Percentiles rank a stretch among this genome's conserved stretches.
Conservation (phyloP, 2,329 filamentous ascomycete genomes). For the Gnomoniopsis sp. region DNA sequence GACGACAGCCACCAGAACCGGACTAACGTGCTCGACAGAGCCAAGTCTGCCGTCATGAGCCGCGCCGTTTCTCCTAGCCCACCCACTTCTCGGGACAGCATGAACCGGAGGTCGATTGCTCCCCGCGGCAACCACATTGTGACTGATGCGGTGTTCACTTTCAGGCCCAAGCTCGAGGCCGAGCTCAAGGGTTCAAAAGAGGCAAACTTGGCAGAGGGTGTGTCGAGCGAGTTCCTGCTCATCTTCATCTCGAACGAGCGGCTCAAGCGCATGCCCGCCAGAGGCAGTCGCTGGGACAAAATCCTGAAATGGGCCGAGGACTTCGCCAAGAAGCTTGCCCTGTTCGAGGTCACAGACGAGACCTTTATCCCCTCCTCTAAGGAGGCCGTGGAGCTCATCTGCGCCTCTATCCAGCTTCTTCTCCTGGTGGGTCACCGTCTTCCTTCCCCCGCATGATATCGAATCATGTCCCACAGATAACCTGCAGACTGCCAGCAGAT, state of each 20-base stretch:
- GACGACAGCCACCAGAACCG: conserved; percentile 14
- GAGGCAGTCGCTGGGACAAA: conserved; percentile 19
- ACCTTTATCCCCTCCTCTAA: conserved; percentile 19
- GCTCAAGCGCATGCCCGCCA: conserved; percentile 17
- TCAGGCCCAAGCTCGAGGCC: conserved; percentile 15
- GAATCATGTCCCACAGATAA: not conserved
- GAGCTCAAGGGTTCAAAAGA: conserved; percentile 18
- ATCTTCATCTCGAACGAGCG: conserved; percentile 17
- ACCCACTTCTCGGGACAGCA: conserved; percentile 4
- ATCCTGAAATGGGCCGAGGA: conserved; percentile 19
- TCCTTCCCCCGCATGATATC: not conserved
- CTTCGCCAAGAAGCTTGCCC: conserved; percentile 19
- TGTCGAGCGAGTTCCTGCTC: conserved; percentile 17
- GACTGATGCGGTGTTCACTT: conserved; percentile 15
- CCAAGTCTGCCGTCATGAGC: conserved; percentile 15
- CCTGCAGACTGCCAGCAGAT: not conserved
- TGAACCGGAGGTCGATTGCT: conserved; percentile 10
- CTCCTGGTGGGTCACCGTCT: conserved; percentile 11
- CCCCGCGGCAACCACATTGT: conserved; percentile 18
- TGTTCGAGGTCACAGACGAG: conserved; percentile 17
- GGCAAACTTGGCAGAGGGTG: conserved; percentile 13
- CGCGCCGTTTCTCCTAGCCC: conserved; percentile 15
- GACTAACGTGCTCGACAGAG: conserved; percentile 12
- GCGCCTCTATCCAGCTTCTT: conserved; percentile 16
- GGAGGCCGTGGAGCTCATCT: conserved; percentile 18